Evolutionary conservation across 805 yeast species (phyloP).

Genomic region (Ogataea pilisensis): DNA sequence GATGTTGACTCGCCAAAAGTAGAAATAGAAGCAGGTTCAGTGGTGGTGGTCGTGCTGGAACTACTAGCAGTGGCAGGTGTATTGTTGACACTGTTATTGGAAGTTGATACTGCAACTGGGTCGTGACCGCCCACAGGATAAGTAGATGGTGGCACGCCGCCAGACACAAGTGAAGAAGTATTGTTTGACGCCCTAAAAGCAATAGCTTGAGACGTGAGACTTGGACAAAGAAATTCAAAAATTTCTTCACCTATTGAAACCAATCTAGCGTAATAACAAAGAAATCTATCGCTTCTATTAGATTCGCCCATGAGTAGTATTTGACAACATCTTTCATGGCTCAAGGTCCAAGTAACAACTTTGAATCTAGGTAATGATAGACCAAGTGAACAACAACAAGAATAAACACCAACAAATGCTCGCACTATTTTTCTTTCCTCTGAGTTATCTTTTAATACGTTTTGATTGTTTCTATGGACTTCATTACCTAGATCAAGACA

Average conservation of each 20-base stretch:
- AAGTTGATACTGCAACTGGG: neutral
- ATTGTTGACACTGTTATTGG: neutral
- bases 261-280: conserved; percentile 42
- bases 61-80: too few species aligned
- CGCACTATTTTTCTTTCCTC: conserved; percentile 37
- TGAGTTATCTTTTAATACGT: conserved; percentile 25
- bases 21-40: too few species aligned
- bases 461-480: conserved; percentile 23
- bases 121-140: neutral
- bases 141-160: neutral
- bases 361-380: conserved; percentile 48
- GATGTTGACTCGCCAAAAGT: too few species aligned
- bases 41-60: too few species aligned
- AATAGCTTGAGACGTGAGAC: conserved; percentile 13
- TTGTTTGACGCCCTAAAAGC: conserved; percentile 2
- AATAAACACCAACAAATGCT: conserved; percentile 43
- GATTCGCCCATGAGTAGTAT: conserved; percentile 34
- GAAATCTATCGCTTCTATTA: conserved; percentile 35
- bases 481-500: conserved; percentile 47
- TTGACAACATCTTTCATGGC: conserved; percentile 37
- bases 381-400: conserved; percentile 49
- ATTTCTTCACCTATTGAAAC: conserved; percentile 50
- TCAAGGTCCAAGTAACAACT: conserved; percentile 44
- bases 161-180: neutral
- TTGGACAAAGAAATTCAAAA: conserved; percentile 36